Evolutionary conservation across 169 alveolate species (phyloP), one percentile per base, ranked within the genome.

Genomic region (Babesia bovis): DNA sequence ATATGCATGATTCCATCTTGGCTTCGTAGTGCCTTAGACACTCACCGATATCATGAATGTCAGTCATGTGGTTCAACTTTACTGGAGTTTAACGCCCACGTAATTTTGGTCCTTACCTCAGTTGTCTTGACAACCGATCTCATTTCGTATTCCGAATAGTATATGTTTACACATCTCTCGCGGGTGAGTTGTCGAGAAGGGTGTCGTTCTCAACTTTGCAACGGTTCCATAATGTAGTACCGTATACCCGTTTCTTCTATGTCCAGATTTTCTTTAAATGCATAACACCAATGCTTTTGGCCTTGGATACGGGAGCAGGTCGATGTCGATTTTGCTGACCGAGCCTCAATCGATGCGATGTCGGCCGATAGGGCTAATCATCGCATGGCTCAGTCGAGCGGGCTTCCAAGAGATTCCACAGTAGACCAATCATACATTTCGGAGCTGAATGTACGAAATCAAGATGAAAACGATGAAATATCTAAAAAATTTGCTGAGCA

Each of bases 311-410:
- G 45, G 13, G 45, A 38, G 45, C 13, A 7, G 45, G 45, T 13
- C 45, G 7, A 9, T 7, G 13, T 38, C 45, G n/a, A 38, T 38
- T 13, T 9, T 13, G 7, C 45, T 9, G 7, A 13, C 13, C n/a
- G 45, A 38, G 45, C 19, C n/a, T 58, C 69, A 28, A 30, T 36
- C 28, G 35, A 12, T 36, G 28, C 55, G n/a, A 58, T 58, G 69
- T 25, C 32, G 6, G 6, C 4, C 13, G 44, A 58, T 4, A 25
- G 21, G 32, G 5, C 23, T 25, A 7, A 33, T n/a, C 15, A 58
- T 10, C 49, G 19, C 15, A 28, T 36, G n/a, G 23, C 15, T 21
- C 28, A 9, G 6, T 56, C 38, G 28, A 38, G 44, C 69, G 38
- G 28, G 26, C 25, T 36, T n/a, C 21, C 26, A 25, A 4, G 30